Evolutionary conservation across 1,139 yeast species (phyloP).

Genomic region (Yamadazyma triangularis): DNA sequence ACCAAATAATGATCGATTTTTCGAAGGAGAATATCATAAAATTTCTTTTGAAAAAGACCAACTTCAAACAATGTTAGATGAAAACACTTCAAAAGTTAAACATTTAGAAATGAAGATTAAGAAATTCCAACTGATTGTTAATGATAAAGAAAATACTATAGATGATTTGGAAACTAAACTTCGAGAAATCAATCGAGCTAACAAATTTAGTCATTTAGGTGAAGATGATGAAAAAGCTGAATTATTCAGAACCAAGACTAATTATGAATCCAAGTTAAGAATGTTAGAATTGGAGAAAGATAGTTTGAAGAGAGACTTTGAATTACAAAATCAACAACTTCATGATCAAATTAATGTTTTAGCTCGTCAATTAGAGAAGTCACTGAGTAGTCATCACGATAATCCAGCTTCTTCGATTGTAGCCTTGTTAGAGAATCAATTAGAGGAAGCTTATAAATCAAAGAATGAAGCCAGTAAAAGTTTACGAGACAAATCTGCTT

Average conservation of each 20-base stretch:
- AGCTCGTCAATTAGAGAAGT: conserved; percentile 3
- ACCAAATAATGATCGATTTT: conserved; percentile 2
- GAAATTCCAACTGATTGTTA: conserved; percentile 19
- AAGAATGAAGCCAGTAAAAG: conserved; percentile 3
- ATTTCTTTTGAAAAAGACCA: conserved; percentile 15
- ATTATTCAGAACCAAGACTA: conserved; percentile 24
- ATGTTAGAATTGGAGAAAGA: conserved; percentile 33
- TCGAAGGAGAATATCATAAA: conserved; percentile 15
- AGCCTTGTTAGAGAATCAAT: conserved; percentile 29
- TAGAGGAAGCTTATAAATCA: conserved; percentile 24
- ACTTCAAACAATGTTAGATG: conserved; percentile 10
- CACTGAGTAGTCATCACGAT: no score
- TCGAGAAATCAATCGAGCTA: conserved; percentile 21
- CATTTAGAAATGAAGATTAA: conserved; percentile 19
- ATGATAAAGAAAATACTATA: conserved; percentile 29
- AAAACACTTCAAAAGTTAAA: conserved; percentile 12
- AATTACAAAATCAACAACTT: conserved; percentile 24
- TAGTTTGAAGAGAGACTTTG: conserved; percentile 25
- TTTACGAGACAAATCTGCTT: not conserved
- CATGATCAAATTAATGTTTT: conserved; percentile 18
- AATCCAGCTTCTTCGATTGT: conserved; percentile 15
- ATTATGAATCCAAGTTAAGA: conserved; percentile 31
- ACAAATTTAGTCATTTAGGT: conserved; percentile 13
- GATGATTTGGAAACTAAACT: conserved; percentile 24
- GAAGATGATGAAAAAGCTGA: conserved; percentile 33